phyloP scores from a whole-genome alignment of 2,329 filamentous ascomycete genomes.

The Epichloe hybrida region DNA sequence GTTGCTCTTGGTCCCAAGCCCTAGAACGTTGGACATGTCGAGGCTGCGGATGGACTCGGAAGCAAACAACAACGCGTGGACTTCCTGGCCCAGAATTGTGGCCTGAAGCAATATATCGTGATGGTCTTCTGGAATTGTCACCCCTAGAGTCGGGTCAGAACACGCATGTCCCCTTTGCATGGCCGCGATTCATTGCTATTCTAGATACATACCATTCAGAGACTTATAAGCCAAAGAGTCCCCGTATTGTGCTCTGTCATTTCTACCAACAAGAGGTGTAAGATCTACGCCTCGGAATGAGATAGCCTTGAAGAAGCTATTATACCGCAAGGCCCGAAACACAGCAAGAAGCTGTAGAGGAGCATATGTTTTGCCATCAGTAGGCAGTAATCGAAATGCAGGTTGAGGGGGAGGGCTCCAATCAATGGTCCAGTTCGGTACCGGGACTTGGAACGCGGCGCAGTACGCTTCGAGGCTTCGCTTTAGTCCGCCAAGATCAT shows the following conservation, averaged over 20 bases:
- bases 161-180: neutral
- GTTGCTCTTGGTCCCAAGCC: slow-evolving; percentile 12
- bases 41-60: slow-evolving; percentile 42
- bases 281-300: slow-evolving; percentile 41
- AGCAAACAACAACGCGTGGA: slow-evolving; percentile 41
- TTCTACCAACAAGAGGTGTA: slow-evolving; percentile 22
- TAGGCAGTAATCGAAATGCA: slow-evolving; percentile 38
- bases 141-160: slow-evolving; percentile 17
- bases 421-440: slow-evolving; percentile 38
- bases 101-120: slow-evolving; percentile 34
- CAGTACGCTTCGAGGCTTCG: slow-evolving; percentile 42
- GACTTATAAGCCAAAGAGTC: slow-evolving; percentile 38
- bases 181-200: too few species aligned
- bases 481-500: slow-evolving; percentile 40
- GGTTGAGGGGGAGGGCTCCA: slow-evolving; percentile 31
- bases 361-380: slow-evolving; percentile 27
- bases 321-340: slow-evolving; percentile 42
- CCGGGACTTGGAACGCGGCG: slow-evolving; percentile 34
- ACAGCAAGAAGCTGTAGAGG: slow-evolving; percentile 41
- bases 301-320: slow-evolving; percentile 45
- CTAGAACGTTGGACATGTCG: slow-evolving; percentile 33
- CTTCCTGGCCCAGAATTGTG: slow-evolving; percentile 39
- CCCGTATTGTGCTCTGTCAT: slow-evolving; percentile 30
- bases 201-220: slow-evolving; percentile 30
- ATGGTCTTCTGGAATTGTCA: slow-evolving; percentile 35